Conservation (phyloP, 805 yeast species). For the Yamadazyma philogaea region DNA sequence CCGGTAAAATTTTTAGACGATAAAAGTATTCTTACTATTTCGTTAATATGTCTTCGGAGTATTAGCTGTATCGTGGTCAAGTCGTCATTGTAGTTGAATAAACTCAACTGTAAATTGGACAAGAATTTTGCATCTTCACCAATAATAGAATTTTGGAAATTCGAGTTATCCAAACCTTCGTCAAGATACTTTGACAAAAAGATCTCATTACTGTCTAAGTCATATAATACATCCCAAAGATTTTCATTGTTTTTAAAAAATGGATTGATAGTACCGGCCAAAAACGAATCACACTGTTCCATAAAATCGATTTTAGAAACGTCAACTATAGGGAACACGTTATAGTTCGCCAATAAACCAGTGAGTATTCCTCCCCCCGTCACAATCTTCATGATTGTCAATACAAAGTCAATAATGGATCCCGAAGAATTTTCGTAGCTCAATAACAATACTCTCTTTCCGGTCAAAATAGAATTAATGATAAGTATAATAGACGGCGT, state of each 20-base stretch:
- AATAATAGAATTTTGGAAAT: conserved; percentile 35
- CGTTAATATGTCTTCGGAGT: conserved; percentile 44
- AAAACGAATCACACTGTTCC: conserved; percentile 37
- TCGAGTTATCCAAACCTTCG: conserved; percentile 8
- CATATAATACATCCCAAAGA: conserved; percentile 61
- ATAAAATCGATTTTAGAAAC: conserved; percentile 54
- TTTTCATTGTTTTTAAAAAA: conserved; percentile 53
- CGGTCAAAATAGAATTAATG: conserved; percentile 37
- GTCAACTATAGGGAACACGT: conserved; percentile 59
- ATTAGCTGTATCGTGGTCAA: conserved; percentile 43
- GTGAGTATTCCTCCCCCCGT: conserved; percentile 42
- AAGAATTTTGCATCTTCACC: conserved; percentile 45
- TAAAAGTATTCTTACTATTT: conserved; percentile 36
- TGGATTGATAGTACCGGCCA: conserved; percentile 70
- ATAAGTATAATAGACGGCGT: conserved; percentile 46
- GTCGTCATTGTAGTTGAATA: conserved; percentile 46
- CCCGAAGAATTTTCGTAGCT: conserved; percentile 40
- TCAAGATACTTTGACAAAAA: conserved; percentile 13
- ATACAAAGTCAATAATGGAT: conserved; percentile 38
- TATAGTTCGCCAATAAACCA: conserved; percentile 34
- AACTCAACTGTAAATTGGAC: conserved; percentile 39
- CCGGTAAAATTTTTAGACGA: conserved; percentile 35
- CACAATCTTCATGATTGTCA: conserved; percentile 42
- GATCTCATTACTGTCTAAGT: conserved; percentile 52
- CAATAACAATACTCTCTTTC: conserved; percentile 38